Evolutionary conservation across 2,329 filamentous ascomycete genomes (phyloP), one percentile per base, ranked within the genome.

Genomic region (Fusarium albosuccineum): DNA sequence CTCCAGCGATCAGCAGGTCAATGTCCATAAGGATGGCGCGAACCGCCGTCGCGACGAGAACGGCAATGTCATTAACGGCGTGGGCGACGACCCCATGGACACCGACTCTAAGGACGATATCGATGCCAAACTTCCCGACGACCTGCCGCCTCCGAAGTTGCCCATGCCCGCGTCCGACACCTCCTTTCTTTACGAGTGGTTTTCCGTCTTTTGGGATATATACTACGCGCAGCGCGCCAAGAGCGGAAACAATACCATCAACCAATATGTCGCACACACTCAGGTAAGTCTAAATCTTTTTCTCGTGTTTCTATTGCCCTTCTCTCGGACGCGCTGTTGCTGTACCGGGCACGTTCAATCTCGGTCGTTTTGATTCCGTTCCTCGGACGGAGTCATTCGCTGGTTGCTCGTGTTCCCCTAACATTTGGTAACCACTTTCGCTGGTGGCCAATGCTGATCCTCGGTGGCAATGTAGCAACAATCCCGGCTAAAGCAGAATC

Each of bases 171-270:
- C 84, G 63, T 86, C 86, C 56, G 91, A 91, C 73, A 92, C 87
- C 65, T 93, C 92, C 27, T 98, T 99, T 75, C 84, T 99, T n/a
- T 91, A 93, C 71, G 96, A 98, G 75, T 99, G 96, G 96, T 99
- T 97, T 83, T 93, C 91, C 75, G 87, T 97, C 53, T 99, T 99
- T 79, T 98, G 94, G 94, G 96, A 99, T 74, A 93, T 98, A 72
- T 97, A 92, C 80, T 89, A 89, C 75, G 93, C 93, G 57, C 92
- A 95, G 76, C 91, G 93, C 74, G 87, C 86, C 73, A 90, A 89
- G 77, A 87, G 87, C 56, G 86, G 86, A 57, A 89, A 85, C 75
- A 79, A 82, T 27, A 86, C 87, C 62, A 90, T 93, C 46, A 86
- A 86, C 66, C 89, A 92, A 82, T 97, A 97, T 78, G 88, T 97